Base-by-base conservation (phyloP, 2,329 filamentous ascomycete species). In the Blastomyces parvus region DNA sequence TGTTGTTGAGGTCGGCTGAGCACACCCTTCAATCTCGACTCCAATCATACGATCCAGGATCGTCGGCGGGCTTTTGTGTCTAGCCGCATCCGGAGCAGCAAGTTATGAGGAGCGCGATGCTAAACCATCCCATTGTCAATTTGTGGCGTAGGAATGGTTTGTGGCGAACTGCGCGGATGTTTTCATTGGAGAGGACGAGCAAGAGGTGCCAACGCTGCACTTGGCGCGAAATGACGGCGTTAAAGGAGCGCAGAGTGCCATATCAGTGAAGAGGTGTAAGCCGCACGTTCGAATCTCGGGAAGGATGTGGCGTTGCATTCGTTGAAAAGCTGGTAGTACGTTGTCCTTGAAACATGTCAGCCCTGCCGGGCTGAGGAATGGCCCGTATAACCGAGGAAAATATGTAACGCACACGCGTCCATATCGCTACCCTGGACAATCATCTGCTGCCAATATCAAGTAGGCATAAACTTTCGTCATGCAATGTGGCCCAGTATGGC, bases 181-280 rank as follows among this genome's bases (percentile, higher is more conserved):
- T 48, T 3, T 9, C 17, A 2, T 13, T 27, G 48, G 48, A 13
- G 46, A 50, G 22, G 68, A 67, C 3, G 63, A 68, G 56, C 60
- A 61, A 1, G 60, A 66, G 3, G 62, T 64, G 1, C 64, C 67
- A 30, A 55, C 55, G 17, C 50, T 67, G 44, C 60, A 69, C 17
- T 46, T 61, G 19, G n/a, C 27, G 19, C 1, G 13, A 13, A 30
- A 30, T 13, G 14, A 33, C 17, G 7, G 30, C 30, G 7, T 7
- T 52, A 13, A 30, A 22, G 48, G 30, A 30, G 25, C 22, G 30
- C 6, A 14, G 30, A n/a, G 36, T 3, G 13, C 22, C 22, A 2
- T 5, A 50, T 27, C 25, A 22, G 2, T 27, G 3, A 17, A 50
- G 1, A 13, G 4, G 25, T 50, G 11, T 17, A 50, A 22, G 46